phyloP scores from a whole-genome alignment of 1,284 basidiomycete genomes.

The Malassezia cuniculi region DNA sequence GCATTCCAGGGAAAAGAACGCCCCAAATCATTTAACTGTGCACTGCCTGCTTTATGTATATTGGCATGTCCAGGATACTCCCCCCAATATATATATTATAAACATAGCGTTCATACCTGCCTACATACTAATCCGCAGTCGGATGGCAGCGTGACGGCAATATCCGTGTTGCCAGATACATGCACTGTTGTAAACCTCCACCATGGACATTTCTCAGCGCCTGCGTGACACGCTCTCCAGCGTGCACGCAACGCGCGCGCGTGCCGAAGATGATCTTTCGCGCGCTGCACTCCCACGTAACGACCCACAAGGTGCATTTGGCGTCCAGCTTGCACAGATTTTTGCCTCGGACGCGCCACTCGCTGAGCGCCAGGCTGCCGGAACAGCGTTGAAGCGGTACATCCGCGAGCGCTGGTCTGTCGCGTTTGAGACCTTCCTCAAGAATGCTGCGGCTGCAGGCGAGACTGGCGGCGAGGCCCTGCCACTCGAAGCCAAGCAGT shows the following conservation, averaged over 20 bases:
- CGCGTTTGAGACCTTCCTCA: constrained; percentile 25
- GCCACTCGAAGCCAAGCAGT: constrained; percentile 20
- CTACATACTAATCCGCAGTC: no score
- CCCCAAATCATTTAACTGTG: no score
- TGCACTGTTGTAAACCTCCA: no score
- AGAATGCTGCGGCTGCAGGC: not conserved
- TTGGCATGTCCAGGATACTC: no score
- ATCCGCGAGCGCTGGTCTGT: constrained; percentile 36
- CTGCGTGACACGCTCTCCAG: constrained; percentile 5
- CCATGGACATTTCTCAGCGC: no score
- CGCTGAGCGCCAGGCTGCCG: constrained; percentile 30
- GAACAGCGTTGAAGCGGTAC: constrained; percentile 29
- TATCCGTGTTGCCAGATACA: no score
- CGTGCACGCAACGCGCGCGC: constrained; percentile 3
- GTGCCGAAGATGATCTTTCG: constrained; percentile 3
- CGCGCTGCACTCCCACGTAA: not conserved
- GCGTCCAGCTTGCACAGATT: constrained; percentile 7
- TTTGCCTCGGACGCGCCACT: not conserved
- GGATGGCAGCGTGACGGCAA: no score
- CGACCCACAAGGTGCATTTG: constrained; percentile 3
- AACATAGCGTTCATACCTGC: no score
- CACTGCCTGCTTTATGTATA: no score
- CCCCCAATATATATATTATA: no score
- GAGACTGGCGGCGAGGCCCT: constrained; percentile 20
- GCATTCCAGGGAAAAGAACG: no score